A percentile compares a stretch with the other conserved stretches of the same genome.
phyloP scores from a whole-genome alignment of 164 flowering plant genomes.

The Aristolochia fimbriata region DNA sequence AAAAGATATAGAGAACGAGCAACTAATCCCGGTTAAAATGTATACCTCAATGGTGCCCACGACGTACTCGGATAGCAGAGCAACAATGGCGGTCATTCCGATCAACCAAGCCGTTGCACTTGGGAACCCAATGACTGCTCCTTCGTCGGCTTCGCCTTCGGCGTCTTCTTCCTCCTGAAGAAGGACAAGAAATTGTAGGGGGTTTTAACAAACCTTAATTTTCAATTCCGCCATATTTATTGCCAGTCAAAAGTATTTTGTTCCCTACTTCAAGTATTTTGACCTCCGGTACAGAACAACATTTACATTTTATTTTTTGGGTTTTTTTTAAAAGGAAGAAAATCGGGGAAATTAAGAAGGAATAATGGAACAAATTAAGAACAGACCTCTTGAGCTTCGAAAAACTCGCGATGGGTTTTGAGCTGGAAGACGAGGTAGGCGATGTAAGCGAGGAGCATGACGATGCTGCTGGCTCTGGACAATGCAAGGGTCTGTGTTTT shows the following conservation, averaged over 20 bases:
- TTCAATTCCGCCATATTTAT: too few relatives aligned
- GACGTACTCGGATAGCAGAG: conserved; percentile 73
- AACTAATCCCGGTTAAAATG: too few relatives aligned
- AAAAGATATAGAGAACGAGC: background rate
- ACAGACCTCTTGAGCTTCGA: conserved; percentile 53
- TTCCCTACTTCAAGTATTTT: too few relatives aligned
- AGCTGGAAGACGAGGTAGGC: conserved; percentile 72
- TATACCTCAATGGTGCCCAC: conserved; percentile 89
- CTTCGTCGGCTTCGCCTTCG: conserved; percentile 30
- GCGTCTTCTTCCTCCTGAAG: conserved; percentile 19
- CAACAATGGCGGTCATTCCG: conserved; percentile 58
- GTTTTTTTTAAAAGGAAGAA: too few relatives aligned
- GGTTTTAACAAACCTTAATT: too few relatives aligned
- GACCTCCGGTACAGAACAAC: too few relatives aligned
- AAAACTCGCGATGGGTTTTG: conserved; percentile 64
- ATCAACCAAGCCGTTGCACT: conserved; percentile 63
- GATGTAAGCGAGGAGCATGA: conserved; percentile 67
- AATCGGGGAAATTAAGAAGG: too few relatives aligned
- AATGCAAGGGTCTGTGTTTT: conserved; percentile 31
- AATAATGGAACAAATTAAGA: too few relatives aligned
- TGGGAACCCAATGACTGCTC: conserved; percentile 58
- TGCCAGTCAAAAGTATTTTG: too few relatives aligned
- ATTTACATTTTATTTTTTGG: too few relatives aligned
- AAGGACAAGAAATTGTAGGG: background rate
- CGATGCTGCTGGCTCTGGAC: conserved; percentile 71